These are phyloP conservation scores for Balansia obtecta DNA, from an alignment of 2,329 filamentous ascomycete genomes.

Conservation along the genomic window DNA sequence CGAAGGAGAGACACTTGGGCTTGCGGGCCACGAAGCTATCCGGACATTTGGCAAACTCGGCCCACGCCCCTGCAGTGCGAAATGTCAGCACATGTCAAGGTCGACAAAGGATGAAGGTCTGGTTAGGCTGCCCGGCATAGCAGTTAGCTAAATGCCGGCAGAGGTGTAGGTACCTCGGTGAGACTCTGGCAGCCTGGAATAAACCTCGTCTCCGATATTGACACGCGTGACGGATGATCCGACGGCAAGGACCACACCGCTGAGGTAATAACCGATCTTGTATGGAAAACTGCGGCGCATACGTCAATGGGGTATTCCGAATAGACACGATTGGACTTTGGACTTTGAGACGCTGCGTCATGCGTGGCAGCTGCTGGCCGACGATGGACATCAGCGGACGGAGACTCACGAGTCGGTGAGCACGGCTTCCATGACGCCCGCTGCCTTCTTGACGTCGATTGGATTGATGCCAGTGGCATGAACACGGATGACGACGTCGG, in stretches of 20 bases:
- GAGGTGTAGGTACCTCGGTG: constrained; percentile 7
- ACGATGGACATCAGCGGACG: neutral
- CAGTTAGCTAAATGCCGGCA: neutral
- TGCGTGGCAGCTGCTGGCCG: neutral
- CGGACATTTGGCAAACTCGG: constrained; percentile 22
- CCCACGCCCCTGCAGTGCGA: constrained; percentile 19
- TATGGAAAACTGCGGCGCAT: constrained; percentile 22
- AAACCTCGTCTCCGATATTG: constrained; percentile 18
- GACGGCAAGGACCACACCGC: constrained; percentile 24
- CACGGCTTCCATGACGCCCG: constrained; percentile 21
- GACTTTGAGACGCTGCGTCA: neutral
- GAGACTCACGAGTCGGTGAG: constrained; percentile 18
- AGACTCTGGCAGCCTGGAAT: constrained; percentile 11
- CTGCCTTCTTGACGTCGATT: constrained; percentile 29
- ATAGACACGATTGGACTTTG: neutral
- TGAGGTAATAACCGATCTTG: constrained; percentile 29
- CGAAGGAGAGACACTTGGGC: constrained; percentile 26
- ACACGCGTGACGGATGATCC: constrained; percentile 21
- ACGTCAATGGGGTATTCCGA: neutral
- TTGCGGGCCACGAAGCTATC: constrained; percentile 24
- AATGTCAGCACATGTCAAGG: neutral
- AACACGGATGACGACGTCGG: constrained; percentile 24
- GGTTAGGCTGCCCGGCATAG: too few relatives aligned
- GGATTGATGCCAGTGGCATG: constrained; percentile 32
- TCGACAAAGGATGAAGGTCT: neutral